Evolutionary conservation across 345 rosid species (phyloP).

Genomic region (Fremontodendron californicum): DNA sequence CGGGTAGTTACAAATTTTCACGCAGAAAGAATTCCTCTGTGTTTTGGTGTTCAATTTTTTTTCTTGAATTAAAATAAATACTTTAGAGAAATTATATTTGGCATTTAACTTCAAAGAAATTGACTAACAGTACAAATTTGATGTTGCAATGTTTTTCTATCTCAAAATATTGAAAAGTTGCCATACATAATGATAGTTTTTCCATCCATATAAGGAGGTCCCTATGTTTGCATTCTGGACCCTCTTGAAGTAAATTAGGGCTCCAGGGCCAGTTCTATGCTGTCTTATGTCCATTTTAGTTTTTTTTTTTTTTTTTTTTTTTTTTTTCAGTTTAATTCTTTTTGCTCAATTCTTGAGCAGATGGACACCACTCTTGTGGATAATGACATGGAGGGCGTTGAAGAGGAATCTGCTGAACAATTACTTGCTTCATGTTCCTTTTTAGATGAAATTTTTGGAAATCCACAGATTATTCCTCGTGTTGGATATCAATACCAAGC

Average conservation of each 20-base stretch:
- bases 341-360: conserved; percentile 22
- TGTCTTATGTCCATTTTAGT: background rate
- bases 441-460: conserved; percentile 35
- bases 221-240: background rate
- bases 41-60: background rate
- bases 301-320: too few species aligned
- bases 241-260: background rate
- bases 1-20: background rate
- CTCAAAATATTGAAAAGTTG: background rate
- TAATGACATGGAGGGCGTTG: conserved; percentile 29
- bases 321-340: background rate
- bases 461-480: conserved; percentile 42
- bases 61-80: background rate
- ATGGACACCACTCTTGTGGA: conserved; percentile 32
- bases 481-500: conserved; percentile 64
- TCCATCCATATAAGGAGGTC: background rate
- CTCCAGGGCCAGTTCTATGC: background rate
- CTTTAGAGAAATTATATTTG: background rate
- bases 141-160: background rate
- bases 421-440: conserved; percentile 28
- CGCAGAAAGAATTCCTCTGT: background rate
- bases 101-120: background rate
- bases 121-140: background rate
- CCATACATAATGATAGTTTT: background rate
- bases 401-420: conserved; percentile 32